These are phyloP conservation scores for Daldinia loculata DNA, from an alignment of 495 filamentous ascomycete species.

Conservation along the genomic window DNA sequence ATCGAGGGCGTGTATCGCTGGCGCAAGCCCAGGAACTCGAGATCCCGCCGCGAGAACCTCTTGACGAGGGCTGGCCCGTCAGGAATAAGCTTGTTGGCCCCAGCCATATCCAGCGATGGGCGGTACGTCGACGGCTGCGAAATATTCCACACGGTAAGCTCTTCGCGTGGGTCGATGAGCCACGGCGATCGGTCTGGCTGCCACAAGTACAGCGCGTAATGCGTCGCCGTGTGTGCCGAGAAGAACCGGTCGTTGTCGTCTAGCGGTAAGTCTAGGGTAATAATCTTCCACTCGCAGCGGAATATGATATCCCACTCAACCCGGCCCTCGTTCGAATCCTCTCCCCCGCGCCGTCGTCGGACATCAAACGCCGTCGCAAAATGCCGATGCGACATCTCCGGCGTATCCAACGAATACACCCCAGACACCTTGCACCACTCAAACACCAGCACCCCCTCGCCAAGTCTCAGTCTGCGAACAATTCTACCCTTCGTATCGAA, in stretches of 20 bases:
- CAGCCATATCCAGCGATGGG: conserved; percentile 55
- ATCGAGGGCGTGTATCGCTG: conserved; percentile 65
- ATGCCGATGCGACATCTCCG: conserved; percentile 67
- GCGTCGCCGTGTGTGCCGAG: conserved; percentile 67
- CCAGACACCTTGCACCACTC: conserved; percentile 68
- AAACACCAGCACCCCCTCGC: conserved; percentile 64
- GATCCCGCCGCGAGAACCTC: conserved; percentile 63
- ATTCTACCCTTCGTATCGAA: conserved; percentile 64
- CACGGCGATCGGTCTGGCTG: conserved; percentile 68
- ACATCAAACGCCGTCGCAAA: conserved; percentile 72
- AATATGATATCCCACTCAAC: conserved; percentile 59
- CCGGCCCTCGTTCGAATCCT: not conserved
- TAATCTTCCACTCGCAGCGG: conserved; percentile 76
- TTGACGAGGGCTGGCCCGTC: conserved; percentile 60
- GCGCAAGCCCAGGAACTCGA: conserved; percentile 65
- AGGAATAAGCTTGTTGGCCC: not conserved
- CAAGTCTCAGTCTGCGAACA: conserved; percentile 66
- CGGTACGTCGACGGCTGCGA: conserved; percentile 62
- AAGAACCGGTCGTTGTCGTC: conserved; percentile 70
- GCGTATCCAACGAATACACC: conserved; percentile 4
- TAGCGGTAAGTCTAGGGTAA: conserved; percentile 68
- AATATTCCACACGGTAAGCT: conserved; percentile 74
- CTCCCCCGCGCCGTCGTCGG: conserved; percentile 15
- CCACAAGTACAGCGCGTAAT: conserved; percentile 75
- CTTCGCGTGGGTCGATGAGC: conserved; percentile 67